Conservation (phyloP, 352 stramenopile species). For the Sclerospora graminicola region DNA sequence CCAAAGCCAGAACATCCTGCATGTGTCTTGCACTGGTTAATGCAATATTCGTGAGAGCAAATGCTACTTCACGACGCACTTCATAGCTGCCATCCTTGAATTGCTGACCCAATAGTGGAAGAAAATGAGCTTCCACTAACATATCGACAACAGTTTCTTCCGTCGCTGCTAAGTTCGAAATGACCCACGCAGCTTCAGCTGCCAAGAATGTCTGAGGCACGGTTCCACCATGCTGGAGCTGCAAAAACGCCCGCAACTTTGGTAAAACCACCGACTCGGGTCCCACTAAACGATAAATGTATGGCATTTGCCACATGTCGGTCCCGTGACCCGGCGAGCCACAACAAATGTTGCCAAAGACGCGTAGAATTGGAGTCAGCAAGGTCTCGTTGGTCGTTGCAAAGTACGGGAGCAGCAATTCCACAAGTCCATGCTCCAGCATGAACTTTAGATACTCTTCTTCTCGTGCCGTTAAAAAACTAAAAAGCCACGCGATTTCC, state of each 20-base stretch:
- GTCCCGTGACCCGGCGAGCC: slow-evolving; percentile 56
- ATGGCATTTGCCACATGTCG: slow-evolving; percentile 61
- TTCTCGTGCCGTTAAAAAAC: slow-evolving; percentile 78
- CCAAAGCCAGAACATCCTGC: slow-evolving; percentile 39
- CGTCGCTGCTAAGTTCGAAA: slow-evolving; percentile 65
- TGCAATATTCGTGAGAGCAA: slow-evolving; percentile 64
- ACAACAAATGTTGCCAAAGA: slow-evolving; percentile 77
- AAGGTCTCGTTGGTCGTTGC: slow-evolving; percentile 46
- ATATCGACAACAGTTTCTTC: slow-evolving; percentile 44
- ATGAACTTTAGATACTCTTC: slow-evolving; percentile 56
- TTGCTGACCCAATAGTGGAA: slow-evolving; percentile 42
- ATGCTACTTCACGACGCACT: slow-evolving; percentile 61
- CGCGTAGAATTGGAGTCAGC: slow-evolving; percentile 62
- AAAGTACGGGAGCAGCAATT: slow-evolving; percentile 51
- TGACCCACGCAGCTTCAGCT: slow-evolving; percentile 58
- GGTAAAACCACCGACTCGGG: slow-evolving; percentile 42
- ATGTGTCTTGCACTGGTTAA: slow-evolving; percentile 42
- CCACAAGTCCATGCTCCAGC: slow-evolving; percentile 44
- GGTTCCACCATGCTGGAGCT: slow-evolving; percentile 11
- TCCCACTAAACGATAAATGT: slow-evolving; percentile 32
- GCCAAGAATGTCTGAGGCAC: slow-evolving; percentile 27
- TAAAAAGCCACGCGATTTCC: slow-evolving; percentile 79
- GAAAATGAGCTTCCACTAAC: slow-evolving; percentile 36
- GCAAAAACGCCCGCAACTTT: slow-evolving; percentile 49
- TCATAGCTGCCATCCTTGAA: slow-evolving; percentile 58